A percentile compares a stretch with the other conserved stretches of the same genome.
Evolutionary conservation across 345 rosid species (phyloP).

Genomic region (Kernera saxatilis): DNA sequence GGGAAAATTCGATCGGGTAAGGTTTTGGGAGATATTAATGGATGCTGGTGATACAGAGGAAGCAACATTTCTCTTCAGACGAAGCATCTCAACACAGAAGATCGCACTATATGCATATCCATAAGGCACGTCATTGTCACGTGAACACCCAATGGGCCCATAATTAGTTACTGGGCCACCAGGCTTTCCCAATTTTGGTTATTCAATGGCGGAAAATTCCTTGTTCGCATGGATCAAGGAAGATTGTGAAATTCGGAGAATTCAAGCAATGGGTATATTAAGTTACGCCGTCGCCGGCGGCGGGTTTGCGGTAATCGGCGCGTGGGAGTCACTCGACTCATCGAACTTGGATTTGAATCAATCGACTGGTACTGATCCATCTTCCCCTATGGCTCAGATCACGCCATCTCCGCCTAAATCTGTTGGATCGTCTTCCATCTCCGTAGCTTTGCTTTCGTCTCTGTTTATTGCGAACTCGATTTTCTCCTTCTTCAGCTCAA

Average conservation of each 20-base stretch:
- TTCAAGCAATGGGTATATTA: constrained; percentile 44
- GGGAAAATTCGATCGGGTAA: constrained; percentile 23
- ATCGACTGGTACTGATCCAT: constrained; percentile 11
- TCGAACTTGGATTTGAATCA: constrained; percentile 21
- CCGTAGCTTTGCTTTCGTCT: constrained; percentile 40
- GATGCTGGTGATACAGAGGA: constrained; percentile 25
- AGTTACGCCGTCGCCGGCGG: constrained; percentile 49
- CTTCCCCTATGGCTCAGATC: constrained; percentile 35
- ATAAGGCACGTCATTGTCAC: constrained; percentile 1
- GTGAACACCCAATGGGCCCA: neutral
- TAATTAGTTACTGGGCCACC: neutral
- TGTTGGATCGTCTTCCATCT: constrained; percentile 2
- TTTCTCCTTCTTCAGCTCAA: constrained; percentile 49
- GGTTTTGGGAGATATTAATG: constrained; percentile 28
- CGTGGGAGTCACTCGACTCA: constrained; percentile 46
- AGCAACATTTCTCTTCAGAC: constrained; percentile 40
- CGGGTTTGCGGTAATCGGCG: constrained; percentile 60
- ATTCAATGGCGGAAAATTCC: constrained; percentile 13
- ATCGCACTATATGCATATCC: neutral
- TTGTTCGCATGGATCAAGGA: neutral
- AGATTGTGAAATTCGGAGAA: neutral
- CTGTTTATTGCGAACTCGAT: constrained; percentile 50
- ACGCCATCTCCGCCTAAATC: constrained; percentile 13
- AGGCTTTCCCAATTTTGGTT: neutral
- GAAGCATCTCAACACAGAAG: neutral